Percentiles rank a stretch among this genome's conserved stretches.
Evolutionary conservation across 1,139 yeast species (phyloP).

Genomic region (Kluyveromyces sp.): DNA sequence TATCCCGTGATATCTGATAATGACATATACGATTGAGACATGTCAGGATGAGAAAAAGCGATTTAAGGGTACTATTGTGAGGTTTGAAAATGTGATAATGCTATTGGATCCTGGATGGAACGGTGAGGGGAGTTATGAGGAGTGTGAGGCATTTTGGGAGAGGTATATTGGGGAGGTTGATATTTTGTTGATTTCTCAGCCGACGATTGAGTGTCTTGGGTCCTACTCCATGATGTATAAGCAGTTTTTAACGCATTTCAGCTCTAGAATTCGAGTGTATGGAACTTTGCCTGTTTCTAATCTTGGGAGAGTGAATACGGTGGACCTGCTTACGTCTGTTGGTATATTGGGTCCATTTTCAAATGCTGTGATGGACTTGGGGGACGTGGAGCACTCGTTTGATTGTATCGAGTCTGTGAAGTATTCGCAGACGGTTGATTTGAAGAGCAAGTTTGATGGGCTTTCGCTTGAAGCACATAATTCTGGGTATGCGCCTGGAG

Average conservation of each 20-base stretch:
- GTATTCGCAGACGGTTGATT: slow-evolving; percentile 66
- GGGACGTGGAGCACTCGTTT: slow-evolving; percentile 74
- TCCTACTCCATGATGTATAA: slow-evolving; percentile 66
- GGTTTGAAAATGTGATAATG: slow-evolving; percentile 40
- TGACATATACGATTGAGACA: slow-evolving; percentile 26
- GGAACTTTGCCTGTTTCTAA: slow-evolving; percentile 85
- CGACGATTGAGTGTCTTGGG: slow-evolving; percentile 73
- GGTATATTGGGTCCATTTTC: slow-evolving; percentile 73
- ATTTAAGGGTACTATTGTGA: slow-evolving; percentile 31
- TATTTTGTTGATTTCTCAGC: slow-evolving; percentile 72
- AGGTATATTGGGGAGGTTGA: slow-evolving; percentile 46
- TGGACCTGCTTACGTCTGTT: slow-evolving; percentile 64
- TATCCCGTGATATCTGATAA: slow-evolving; percentile 1
- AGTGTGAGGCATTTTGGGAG: slow-evolving; percentile 34
- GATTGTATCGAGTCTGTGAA: slow-evolving; percentile 64
- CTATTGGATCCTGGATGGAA: slow-evolving; percentile 74
- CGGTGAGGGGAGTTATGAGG: slow-evolving; percentile 33
- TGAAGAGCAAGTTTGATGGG: slow-evolving; percentile 51
- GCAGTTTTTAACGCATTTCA: slow-evolving; percentile 47
- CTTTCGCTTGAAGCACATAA: slow-evolving; percentile 72
- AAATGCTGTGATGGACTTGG: slow-evolving; percentile 53
- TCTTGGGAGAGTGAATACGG: slow-evolving; percentile 76
- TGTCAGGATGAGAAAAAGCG: slow-evolving; percentile 26
- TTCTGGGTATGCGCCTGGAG: slow-evolving; percentile 92
- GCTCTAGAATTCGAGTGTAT: slow-evolving; percentile 66